Evolutionary conservation across 192 early-diverging fungal species (phyloP), one percentile per base, ranked within the genome.

Genomic region (Rhizoclosmatium sp.): DNA sequence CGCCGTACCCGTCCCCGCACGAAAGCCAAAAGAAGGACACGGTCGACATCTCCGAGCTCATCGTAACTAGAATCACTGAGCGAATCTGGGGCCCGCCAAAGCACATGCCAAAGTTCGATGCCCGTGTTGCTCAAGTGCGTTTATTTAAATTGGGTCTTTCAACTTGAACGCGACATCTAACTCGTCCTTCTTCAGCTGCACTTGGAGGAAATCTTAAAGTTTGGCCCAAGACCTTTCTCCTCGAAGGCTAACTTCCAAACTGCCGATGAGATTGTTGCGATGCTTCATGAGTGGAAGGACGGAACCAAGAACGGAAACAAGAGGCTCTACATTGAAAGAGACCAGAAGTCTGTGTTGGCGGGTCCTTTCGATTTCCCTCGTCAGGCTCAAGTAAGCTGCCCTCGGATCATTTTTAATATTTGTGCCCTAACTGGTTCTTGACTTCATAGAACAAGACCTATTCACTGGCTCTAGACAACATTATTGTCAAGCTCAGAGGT

Each of bases 181-280:
- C 51, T 12, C 5, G 9, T 54, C 51, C 51, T 16, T 16, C 51
- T 12, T 12, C 51, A 69, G 68, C 40, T 40, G 12, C 48, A 69
- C 46, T 44, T 69, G 42, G 19, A 69, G 10, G 68, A 41, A 47
- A 10, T 69, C 14, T 41, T 3, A 12, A n/a, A 21, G 10, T 31
- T 47, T 69, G 68, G 68, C 2, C 68, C 68, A 19, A 21, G 68
- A 10, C 68, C 68, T 14, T 69, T 46, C 31, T 69, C 68, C 10
- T 69, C 68, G 31, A 12, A 10, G 10, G 42, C 68, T 4, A 69
- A 69, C 47, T n/a, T 47, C 19, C 42, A 47, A 16, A 44, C 48
- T 2, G 42, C 46, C 10, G 42, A 69, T 3, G 10, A 9, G 40
- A 41, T 69, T 31, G 68, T 46, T 9, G 48, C 42, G 14, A 41